Conservation (phyloP, 768 basidiomycete genomes). For the Hortiboletus flavorubellus region DNA sequence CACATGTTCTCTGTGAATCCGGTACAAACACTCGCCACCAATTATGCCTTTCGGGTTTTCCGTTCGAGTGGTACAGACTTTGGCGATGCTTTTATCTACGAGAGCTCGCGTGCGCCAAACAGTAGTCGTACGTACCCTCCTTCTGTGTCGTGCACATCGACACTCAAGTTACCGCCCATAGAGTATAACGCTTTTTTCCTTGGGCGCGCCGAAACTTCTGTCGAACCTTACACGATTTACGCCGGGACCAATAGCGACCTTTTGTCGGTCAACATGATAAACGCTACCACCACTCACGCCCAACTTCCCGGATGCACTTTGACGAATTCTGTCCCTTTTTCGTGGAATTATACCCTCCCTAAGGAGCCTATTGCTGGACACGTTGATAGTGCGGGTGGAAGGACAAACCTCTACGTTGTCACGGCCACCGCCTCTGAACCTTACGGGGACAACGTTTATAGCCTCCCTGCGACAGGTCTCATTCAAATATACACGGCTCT, state of each 20-base stretch:
- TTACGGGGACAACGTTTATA: neutral
- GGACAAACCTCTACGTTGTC: neutral
- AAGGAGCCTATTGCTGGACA: neutral
- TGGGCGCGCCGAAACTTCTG: constrained; percentile 8
- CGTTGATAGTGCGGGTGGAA: constrained; percentile 9
- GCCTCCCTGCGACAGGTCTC: constrained; percentile 1
- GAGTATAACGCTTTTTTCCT: constrained; percentile 11
- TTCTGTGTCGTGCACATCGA: neutral
- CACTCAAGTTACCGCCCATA: neutral
- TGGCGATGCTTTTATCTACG: neutral
- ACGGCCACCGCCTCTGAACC: neutral
- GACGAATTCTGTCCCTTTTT: constrained; percentile 1
- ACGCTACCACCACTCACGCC: neutral
- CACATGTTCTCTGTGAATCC: constrained; percentile 17
- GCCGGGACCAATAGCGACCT: constrained; percentile 10
- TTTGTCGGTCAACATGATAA: constrained; percentile 1
- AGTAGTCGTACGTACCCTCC: neutral
- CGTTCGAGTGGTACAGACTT: neutral
- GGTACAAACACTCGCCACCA: constrained; percentile 5
- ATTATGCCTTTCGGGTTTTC: constrained; percentile 6
- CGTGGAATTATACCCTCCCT: constrained; percentile 6
- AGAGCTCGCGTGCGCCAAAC: constrained; percentile 5
- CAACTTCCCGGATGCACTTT: constrained; percentile 5
- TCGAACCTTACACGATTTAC: constrained; percentile 7
- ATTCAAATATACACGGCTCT: constrained; percentile 4